Evolutionary conservation across 176 grass and related monocot species (phyloP), one percentile per base, ranked within the genome.

Genomic region (Lolium perenne): DNA sequence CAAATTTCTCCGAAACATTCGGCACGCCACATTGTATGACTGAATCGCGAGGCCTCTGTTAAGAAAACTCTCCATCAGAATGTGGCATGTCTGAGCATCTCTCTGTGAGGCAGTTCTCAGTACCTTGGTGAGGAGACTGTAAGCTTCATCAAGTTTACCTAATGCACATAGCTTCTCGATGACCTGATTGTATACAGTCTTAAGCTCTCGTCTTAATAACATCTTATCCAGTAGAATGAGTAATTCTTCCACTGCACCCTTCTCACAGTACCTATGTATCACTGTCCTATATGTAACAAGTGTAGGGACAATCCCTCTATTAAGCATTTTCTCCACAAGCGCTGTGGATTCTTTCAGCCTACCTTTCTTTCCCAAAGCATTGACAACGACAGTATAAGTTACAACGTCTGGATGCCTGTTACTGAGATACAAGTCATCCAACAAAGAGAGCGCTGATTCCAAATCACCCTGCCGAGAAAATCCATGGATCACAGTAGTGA

Each of bases 401-500:
- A 94, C 82, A 29, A 91, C 93, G 89, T 98, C 96, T 71, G 93
- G 96, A 84, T 95, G 93, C 61, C 89, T 98, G 80, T 95, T 95
- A 71, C 85, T 98, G 32, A 98, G 82, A 86, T 94, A 98, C 96
- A 98, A 92, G 82, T 95, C 96, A 83, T 98, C 96, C 58, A 98
- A 59, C 86, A 98, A 92, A 47, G 93, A 98, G 12, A 98, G 88
- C 0, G 91, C 93, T 1, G 93, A 87, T 73, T 94, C 93, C 84
- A 94, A 79, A 89, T 98, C 96, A 63, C 84, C 91, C 65, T 94
- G 85, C 69, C 80, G 48, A 80, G 88, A 92, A 90, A 98, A 98
- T 70, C 96, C 93, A 91, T 98, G 90, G 74, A 98, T 98, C 70
- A 95, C 88, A 72, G 96, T 95, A 32, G 96, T 98, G 64, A 98